Evolutionary conservation across 2,329 filamentous ascomycete genomes (phyloP).

Genomic region (Penicillium sp.): DNA sequence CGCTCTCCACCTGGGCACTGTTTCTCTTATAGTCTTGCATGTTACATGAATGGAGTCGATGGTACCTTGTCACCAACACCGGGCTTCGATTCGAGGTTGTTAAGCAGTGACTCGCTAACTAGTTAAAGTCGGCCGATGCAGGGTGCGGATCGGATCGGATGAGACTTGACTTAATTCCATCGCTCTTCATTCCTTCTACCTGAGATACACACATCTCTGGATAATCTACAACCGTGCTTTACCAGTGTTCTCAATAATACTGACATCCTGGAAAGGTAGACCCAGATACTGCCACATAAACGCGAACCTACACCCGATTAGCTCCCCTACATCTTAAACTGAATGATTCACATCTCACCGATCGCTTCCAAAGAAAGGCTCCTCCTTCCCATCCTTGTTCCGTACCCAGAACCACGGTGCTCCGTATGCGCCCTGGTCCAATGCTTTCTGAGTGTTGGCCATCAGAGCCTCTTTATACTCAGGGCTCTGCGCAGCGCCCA

Average conservation of each 20-base stretch:
- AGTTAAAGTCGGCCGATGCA: conserved; percentile 6
- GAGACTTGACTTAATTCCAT: background rate
- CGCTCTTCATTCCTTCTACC: background rate
- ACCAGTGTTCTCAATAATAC: conserved; percentile 16
- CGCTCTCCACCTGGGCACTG: too few species aligned
- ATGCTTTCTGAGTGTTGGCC: conserved; percentile 55
- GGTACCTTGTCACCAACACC: background rate
- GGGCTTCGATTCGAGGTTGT: background rate
- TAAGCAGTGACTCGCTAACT: conserved; percentile 12
- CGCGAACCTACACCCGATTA: conserved; percentile 22
- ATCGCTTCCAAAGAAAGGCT: conserved; percentile 75
- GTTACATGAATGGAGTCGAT: background rate
- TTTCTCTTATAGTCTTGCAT: background rate
- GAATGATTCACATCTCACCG: conserved; percentile 51
- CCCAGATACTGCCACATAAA: conserved; percentile 64
- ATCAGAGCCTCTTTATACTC: conserved; percentile 53
- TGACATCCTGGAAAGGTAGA: conserved; percentile 39
- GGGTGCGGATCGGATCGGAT: background rate
- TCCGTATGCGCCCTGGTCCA: conserved; percentile 66
- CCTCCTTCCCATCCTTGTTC: conserved; percentile 48
- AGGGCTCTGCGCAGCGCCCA: conserved; percentile 49
- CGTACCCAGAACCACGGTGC: conserved; percentile 70
- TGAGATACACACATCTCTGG: background rate
- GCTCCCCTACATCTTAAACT: background rate
- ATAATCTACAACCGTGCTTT: background rate